phyloP scores from a whole-genome alignment of 2,329 filamentous ascomycete genomes.

The Alternaria solani region DNA sequence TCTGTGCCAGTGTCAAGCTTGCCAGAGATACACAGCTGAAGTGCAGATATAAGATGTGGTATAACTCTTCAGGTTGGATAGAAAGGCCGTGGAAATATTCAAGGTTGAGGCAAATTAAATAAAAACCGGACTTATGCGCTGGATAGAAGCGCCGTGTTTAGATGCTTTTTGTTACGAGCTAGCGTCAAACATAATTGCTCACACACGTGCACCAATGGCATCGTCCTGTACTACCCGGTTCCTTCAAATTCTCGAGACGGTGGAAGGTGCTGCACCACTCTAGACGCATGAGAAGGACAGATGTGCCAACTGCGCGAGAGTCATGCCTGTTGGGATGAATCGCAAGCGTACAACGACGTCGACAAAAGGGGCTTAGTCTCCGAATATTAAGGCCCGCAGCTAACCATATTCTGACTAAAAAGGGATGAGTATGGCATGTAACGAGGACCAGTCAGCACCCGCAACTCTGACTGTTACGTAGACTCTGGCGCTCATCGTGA shows the following conservation, averaged over 20 bases:
- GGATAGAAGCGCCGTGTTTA: no score
- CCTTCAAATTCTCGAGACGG: no score
- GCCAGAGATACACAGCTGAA: neutral
- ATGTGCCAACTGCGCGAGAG: no score
- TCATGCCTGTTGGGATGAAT: neutral
- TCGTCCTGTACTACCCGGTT: no score
- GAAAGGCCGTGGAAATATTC: no score
- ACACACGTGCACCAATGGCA: no score
- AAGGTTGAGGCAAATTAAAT: no score
- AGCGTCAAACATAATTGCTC: no score
- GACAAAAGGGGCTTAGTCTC: slow-evolving; percentile 2
- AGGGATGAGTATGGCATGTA: neutral
- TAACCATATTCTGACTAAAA: neutral
- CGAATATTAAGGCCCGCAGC: neutral
- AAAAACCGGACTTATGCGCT: no score
- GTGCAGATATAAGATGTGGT: neutral
- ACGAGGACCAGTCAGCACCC: neutral
- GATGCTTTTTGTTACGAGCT: no score
- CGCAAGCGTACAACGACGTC: neutral
- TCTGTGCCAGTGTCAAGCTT: neutral
- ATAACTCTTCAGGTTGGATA: neutral
- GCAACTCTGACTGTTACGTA: neutral
- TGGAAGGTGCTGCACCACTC: no score
- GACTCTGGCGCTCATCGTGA: neutral
- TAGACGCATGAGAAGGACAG: no score